Conservation (phyloP, 768 basidiomycete genomes). For the Hortiboletus flavorubellus region DNA sequence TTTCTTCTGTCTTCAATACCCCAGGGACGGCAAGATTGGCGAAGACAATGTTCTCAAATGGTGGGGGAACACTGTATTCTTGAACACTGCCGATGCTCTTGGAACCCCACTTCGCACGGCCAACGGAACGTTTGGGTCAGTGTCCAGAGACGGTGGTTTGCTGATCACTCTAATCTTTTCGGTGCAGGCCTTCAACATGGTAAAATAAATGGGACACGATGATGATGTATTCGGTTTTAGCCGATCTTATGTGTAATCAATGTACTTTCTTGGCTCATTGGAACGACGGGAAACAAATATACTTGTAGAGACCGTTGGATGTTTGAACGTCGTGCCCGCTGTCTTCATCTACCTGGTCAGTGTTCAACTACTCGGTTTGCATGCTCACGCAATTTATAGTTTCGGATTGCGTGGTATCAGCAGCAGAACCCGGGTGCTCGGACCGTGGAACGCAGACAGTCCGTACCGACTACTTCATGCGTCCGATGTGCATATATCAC, state of each 20-base stretch:
- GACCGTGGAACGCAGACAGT: no score
- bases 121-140: slow-evolving; percentile 31
- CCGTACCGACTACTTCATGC: no score
- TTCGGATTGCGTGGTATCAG: no score
- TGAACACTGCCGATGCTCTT: slow-evolving; percentile 31
- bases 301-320: background rate
- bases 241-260: background rate
- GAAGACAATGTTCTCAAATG: slow-evolving; percentile 50
- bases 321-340: no score
- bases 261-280: background rate
- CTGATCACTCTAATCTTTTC: background rate
- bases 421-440: no score
- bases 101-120: slow-evolving; percentile 7
- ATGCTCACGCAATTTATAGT: no score
- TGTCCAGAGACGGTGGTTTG: background rate
- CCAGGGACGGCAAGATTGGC: slow-evolving; percentile 57
- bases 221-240: background rate
- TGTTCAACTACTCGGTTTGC: no score
- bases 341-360: background rate
- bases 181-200: slow-evolving; percentile 16
- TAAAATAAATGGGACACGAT: background rate
- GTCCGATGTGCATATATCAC: no score
- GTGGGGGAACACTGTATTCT: slow-evolving; percentile 62
- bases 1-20: slow-evolving; percentile 64
- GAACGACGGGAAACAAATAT: background rate